Conservation (phyloP, 768 basidiomycete species). For the Pleurotus ostreatus region DNA sequence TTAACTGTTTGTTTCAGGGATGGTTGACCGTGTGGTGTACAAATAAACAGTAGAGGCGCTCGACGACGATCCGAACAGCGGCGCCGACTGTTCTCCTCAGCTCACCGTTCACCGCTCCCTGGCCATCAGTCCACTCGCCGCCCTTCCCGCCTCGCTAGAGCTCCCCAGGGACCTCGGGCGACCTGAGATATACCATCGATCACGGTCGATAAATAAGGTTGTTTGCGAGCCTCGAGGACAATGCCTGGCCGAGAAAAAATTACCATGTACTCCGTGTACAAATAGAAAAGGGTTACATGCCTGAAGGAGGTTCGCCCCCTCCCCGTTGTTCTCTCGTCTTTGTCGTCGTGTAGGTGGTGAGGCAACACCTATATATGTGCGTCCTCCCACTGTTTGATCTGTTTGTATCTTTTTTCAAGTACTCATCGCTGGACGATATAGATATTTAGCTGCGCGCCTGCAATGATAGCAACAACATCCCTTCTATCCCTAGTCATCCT, state of each 20-base stretch:
- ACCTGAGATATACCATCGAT: no score
- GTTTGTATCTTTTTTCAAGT: not conserved
- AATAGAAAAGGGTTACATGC: not conserved
- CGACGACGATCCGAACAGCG: no score
- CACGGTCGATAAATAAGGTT: no score
- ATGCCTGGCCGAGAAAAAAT: not conserved
- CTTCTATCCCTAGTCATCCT: not conserved
- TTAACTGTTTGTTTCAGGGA: no score
- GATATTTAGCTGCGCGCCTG: not conserved
- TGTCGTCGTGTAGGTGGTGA: not conserved
- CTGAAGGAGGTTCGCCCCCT: not conserved
- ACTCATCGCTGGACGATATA: constrained; percentile 8
- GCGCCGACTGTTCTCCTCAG: no score
- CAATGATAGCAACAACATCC: not conserved
- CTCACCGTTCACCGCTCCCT: no score
- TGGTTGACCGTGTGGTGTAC: no score
- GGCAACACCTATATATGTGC: not conserved
- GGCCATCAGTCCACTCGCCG: no score
- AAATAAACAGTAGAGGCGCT: no score
- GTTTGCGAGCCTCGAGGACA: not conserved
- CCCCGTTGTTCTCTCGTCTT: not conserved
- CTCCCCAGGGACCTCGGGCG: no score
- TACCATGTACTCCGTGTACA: not conserved
- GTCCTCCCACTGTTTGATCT: not conserved
- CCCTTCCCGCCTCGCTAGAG: no score